Conservation (phyloP, 129 eudicot species). For the Rutidosis leptorrhynchoides region DNA sequence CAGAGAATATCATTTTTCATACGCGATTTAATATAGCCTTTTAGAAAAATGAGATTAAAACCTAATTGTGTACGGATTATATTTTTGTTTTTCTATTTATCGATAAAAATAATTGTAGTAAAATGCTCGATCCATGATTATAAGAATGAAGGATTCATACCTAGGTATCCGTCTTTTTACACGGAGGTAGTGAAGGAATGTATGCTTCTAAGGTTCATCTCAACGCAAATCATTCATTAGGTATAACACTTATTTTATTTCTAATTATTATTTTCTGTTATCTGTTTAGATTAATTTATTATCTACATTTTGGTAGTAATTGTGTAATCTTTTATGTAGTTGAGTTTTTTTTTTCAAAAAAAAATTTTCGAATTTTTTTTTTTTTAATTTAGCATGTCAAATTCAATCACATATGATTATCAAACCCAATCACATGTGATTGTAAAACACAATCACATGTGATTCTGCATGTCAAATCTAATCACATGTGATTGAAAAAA, state of each 20-base stretch:
- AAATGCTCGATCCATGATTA: constrained; percentile 76
- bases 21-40: background rate
- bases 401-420: no score
- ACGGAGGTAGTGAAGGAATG: constrained; percentile 89
- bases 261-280: background rate
- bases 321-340: background rate
- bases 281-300: background rate
- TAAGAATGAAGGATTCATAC: constrained; percentile 62
- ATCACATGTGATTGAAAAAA: no score
- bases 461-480: no score
- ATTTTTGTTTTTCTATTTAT: background rate
- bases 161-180: constrained; percentile 68
- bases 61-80: background rate
- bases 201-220: constrained; percentile 59
- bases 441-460: no score
- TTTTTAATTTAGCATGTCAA: no score
- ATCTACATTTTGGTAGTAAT: constrained; percentile 6
- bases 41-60: background rate
- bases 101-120: constrained; percentile 14
- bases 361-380: no score
- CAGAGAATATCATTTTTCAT: background rate
- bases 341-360: background rate
- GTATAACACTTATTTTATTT: constrained; percentile 28
- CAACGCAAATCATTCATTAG: constrained; percentile 72
- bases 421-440: no score